Evolutionary conservation across 352 stramenopile genomes (phyloP).

Genomic region (Pythium coloratum): DNA sequence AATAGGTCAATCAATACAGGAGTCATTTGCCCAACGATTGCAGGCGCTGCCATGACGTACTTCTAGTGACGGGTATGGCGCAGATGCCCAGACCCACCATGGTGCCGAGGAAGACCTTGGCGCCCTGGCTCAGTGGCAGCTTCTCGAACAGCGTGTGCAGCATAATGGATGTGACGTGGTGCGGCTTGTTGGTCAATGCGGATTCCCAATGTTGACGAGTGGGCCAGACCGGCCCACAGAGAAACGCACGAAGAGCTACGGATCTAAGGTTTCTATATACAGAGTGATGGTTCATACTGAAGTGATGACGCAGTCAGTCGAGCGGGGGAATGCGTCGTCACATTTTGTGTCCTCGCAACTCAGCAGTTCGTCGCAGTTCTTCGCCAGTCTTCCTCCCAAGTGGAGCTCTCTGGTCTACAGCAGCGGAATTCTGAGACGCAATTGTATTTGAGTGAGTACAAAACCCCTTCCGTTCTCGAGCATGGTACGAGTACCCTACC

Average conservation of each 20-base stretch:
- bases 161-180: constrained; percentile 31
- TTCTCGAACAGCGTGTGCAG: constrained; percentile 64
- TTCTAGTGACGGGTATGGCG: constrained; percentile 63
- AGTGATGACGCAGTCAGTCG: constrained; percentile 1
- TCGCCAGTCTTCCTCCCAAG: not conserved
- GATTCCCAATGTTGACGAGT: not conserved
- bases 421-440: too few relatives aligned
- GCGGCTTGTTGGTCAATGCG: not conserved
- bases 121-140: constrained; percentile 61
- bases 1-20: not conserved
- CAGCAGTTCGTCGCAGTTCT: not conserved
- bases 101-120: constrained; percentile 75
- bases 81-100: constrained; percentile 71
- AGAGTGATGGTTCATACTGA: not conserved
- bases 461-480: not conserved
- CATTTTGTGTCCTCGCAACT: not conserved
- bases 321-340: constrained; percentile 1
- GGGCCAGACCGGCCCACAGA: constrained; percentile 1
- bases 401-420: too few relatives aligned
- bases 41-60: constrained; percentile 28
- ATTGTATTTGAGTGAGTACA: not conserved
- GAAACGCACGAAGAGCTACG: constrained; percentile 4
- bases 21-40: not conserved
- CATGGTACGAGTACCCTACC: too few relatives aligned
- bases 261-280: not conserved